These are phyloP conservation scores for Phlyctochytrium bullatum DNA, from an alignment of 192 early-diverging fungal genomes.

Conservation along the genomic window DNA sequence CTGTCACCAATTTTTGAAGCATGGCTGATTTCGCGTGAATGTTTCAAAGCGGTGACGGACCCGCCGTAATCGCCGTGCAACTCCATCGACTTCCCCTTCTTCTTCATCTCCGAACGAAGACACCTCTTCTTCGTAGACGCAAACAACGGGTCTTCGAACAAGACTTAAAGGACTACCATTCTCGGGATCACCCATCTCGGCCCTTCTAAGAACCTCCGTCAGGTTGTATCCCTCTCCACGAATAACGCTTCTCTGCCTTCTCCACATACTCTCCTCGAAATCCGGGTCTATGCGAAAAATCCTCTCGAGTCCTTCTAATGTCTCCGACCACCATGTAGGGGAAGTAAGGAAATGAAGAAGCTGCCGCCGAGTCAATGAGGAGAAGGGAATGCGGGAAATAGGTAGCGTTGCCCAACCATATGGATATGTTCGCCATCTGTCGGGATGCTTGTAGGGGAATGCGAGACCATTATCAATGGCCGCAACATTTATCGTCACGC, in stretches of 20 bases:
- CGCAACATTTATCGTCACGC: slow-evolving; percentile 65
- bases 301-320: slow-evolving; percentile 60
- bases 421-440: slow-evolving; percentile 83
- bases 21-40: slow-evolving; percentile 43
- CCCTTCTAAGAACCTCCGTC: slow-evolving; percentile 62
- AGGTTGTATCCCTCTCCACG: slow-evolving; percentile 87
- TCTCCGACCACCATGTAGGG: slow-evolving; percentile 76
- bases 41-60: slow-evolving; percentile 51
- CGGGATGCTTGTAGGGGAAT: slow-evolving; percentile 90
- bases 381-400: slow-evolving; percentile 65
- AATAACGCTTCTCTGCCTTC: slow-evolving; percentile 76
- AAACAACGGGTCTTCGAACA: slow-evolving; percentile 45
- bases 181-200: slow-evolving; percentile 39
- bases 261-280: slow-evolving; percentile 79
- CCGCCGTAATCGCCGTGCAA: slow-evolving; percentile 32
- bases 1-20: slow-evolving; percentile 39
- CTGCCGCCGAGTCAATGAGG: slow-evolving; percentile 61
- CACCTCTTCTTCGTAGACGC: slow-evolving; percentile 50
- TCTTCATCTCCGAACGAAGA: slow-evolving; percentile 25
- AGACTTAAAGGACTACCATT: slow-evolving; percentile 40
- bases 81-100: slow-evolving; percentile 22
- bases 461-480: slow-evolving; percentile 95
- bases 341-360: slow-evolving; percentile 68
- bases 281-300: slow-evolving; percentile 73
- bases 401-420: slow-evolving; percentile 87